Evolutionary conservation across 768 basidiomycete species (phyloP), one percentile per base, ranked within the genome.

Genomic region (Psilocybe subaeruginosa): DNA sequence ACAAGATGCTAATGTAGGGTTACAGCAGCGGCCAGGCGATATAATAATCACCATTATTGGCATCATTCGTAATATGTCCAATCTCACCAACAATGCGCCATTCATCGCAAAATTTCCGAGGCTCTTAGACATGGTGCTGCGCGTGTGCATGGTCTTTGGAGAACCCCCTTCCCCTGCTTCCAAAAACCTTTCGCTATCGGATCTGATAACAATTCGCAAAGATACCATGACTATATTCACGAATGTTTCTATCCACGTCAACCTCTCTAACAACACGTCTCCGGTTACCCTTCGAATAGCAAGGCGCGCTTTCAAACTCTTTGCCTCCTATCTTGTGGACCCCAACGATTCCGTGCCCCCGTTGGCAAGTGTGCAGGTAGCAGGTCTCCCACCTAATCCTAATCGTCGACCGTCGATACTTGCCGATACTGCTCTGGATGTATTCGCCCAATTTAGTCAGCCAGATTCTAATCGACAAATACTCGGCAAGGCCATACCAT

Each of bases 41-140:
- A 76, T 89, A 56, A 78, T 95, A 51, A 81, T 93, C 30, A 77
- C 86, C 16, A 80, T 91, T 55, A 73, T 88, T 48, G 95, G 92
- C 72, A 86, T 98, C 68, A 78, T 98, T 56, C 91, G 94, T 49
- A 97, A 97, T 76, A 80, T 97, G 66, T 86, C 92, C n/a, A 77
- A 87, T 62, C 78, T 89, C 59, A 76, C 74, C 6, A 90, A 96
- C 64, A 97, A 97, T 68, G 72, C 82, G 62, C 77, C 78, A 47
- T 86, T 85, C 68, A 79, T 97, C 68, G 83, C 88, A 1, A 82
- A 77, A 43, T 87, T 92, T 60, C 82, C 83, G 5, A 80, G 87
- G 53, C 72, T 92, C 11, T 73, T 93, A 37, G 84, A 87, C 66
- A 67, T 92, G 29, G 68, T 95, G 52, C 79, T 95, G 29, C 88